Percentiles rank a stretch among this genome's conserved stretches.
These are phyloP conservation scores for Cladosporium cucumerinum DNA, from an alignment of 2,329 filamentous ascomycete genomes.

Conservation along the genomic window DNA sequence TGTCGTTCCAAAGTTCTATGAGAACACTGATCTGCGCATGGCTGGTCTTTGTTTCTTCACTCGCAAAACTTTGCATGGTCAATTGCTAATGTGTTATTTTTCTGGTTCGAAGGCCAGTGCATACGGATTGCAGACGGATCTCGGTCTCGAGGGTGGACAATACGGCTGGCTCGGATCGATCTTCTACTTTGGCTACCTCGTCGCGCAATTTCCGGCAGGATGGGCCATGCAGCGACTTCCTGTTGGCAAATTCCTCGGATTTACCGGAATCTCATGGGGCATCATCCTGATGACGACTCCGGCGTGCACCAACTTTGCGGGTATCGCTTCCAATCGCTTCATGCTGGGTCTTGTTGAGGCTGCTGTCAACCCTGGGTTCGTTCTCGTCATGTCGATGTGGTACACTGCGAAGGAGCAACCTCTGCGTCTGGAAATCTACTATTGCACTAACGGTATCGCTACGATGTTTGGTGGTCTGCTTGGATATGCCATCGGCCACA, in stretches of 20 bases:
- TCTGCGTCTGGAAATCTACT: slow-evolving; percentile 54
- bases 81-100: background rate
- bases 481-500: slow-evolving; percentile 59
- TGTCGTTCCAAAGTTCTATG: background rate
- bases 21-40: background rate
- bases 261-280: slow-evolving; percentile 42
- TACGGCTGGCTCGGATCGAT: slow-evolving; percentile 53
- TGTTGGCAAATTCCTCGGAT: slow-evolving; percentile 45
- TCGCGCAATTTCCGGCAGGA: slow-evolving; percentile 45
- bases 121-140: slow-evolving; percentile 48
- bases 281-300: slow-evolving; percentile 42
- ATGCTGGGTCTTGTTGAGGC: slow-evolving; percentile 38
- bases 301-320: slow-evolving; percentile 40
- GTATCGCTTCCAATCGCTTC: slow-evolving; percentile 38
- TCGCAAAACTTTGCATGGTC: background rate
- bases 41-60: background rate
- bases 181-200: slow-evolving; percentile 51
- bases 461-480: slow-evolving; percentile 61
- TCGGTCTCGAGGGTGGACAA: slow-evolving; percentile 42
- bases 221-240: slow-evolving; percentile 46
- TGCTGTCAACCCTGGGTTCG: slow-evolving; percentile 37
- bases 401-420: slow-evolving; percentile 47
- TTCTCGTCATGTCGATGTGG: slow-evolving; percentile 38
- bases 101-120: slow-evolving; percentile 36
- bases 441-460: slow-evolving; percentile 53